These are phyloP conservation scores for Cryphonectria parasitica DNA, from an alignment of 2,329 filamentous ascomycete species.

Conservation along the genomic window DNA sequence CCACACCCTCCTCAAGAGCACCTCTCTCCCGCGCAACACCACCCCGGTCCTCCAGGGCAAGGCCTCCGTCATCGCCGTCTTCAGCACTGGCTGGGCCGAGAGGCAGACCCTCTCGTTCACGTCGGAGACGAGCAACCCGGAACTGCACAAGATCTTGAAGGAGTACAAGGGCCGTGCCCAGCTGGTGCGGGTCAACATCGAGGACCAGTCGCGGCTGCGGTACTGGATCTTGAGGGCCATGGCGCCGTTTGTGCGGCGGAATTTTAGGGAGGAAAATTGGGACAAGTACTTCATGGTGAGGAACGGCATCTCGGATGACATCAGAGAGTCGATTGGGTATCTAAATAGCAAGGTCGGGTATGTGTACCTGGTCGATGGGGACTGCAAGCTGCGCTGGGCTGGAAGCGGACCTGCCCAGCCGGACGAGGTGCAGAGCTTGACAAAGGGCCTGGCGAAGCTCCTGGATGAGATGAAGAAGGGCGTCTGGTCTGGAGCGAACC, in stretches of 20 bases:
- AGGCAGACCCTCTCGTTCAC: slow-evolving; percentile 76
- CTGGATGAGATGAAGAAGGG: slow-evolving; percentile 58
- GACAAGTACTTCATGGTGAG: slow-evolving; percentile 65
- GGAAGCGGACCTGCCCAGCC: slow-evolving; percentile 73
- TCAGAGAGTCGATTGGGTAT: slow-evolving; percentile 67
- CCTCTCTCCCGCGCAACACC: slow-evolving; percentile 62
- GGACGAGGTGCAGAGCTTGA: slow-evolving; percentile 69
- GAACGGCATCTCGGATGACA: slow-evolving; percentile 61
- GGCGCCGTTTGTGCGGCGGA: slow-evolving; percentile 54
- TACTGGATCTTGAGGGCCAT: slow-evolving; percentile 62
- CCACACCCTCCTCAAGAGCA: slow-evolving; percentile 68
- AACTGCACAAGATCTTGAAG: slow-evolving; percentile 65
- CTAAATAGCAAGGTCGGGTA: slow-evolving; percentile 93
- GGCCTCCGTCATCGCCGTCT: slow-evolving; percentile 78
- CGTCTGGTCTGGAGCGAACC: slow-evolving; percentile 24
- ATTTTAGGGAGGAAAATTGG: slow-evolving; percentile 57
- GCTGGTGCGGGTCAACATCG: slow-evolving; percentile 83
- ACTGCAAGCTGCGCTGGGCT: slow-evolving; percentile 93
- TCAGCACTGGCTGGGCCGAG: slow-evolving; percentile 85
- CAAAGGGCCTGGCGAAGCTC: slow-evolving; percentile 65
- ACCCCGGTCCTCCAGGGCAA: slow-evolving; percentile 74
- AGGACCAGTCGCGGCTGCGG: slow-evolving; percentile 73
- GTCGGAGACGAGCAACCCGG: slow-evolving; percentile 67
- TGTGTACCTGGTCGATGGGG: slow-evolving; percentile 84
- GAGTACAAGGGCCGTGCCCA: slow-evolving; percentile 63